phyloP scores from a whole-genome alignment of 331 rosid species.

The Rosa hybrid region DNA sequence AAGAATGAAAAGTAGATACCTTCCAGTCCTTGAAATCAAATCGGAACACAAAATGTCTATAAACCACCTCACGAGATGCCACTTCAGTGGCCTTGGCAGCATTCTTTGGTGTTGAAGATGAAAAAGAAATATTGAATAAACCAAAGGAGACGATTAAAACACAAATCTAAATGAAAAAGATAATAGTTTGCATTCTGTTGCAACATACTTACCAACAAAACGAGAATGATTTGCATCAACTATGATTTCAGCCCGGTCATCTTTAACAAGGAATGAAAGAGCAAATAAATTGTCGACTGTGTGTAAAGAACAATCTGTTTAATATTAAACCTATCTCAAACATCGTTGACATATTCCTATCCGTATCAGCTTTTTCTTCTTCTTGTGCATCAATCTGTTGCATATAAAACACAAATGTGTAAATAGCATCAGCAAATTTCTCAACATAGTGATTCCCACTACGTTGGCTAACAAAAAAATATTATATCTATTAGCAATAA shows the following conservation, averaged over 20 bases:
- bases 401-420: constrained; percentile 19
- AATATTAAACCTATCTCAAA: constrained; percentile 56
- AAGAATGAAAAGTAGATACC: constrained; percentile 40
- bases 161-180: not conserved
- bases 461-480: not conserved
- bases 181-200: not conserved
- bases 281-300: constrained; percentile 85
- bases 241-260: constrained; percentile 72
- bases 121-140: not conserved
- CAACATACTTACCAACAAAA: constrained; percentile 62
- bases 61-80: constrained; percentile 46
- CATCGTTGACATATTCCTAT: constrained; percentile 68
- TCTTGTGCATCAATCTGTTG: constrained; percentile 53
- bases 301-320: constrained; percentile 68
- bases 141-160: not conserved
- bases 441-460: not conserved
- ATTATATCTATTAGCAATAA: not conserved
- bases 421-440: not conserved
- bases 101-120: constrained; percentile 62
- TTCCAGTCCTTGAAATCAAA: constrained; percentile 77
- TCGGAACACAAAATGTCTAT: constrained; percentile 72
- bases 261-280: constrained; percentile 78
- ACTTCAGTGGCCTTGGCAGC: constrained; percentile 54
- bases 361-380: constrained; percentile 66
- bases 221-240: constrained; percentile 52